Base-by-base conservation (phyloP, 768 basidiomycete species). In the Epithele typhae region DNA sequence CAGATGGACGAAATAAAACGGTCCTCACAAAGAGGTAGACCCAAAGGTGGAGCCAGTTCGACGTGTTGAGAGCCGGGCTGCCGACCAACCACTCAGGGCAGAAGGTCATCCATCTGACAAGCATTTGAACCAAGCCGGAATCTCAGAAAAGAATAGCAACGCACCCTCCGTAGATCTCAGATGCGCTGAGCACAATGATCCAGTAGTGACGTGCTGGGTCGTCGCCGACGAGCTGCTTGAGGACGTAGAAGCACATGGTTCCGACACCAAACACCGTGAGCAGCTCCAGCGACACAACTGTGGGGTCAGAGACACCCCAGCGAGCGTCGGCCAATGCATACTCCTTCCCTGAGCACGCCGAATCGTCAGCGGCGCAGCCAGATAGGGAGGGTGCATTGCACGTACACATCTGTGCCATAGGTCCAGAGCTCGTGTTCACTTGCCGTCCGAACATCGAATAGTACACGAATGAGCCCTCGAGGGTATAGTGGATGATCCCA, bases 41-140 rank as follows among this genome's bases (percentile, higher is more conserved):
- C 87, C 87, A 92, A 43, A 89, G 72, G 59, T 81, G 76, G 30
- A 90, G 65, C 22, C 71, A 67, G 55, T 88, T 87, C 7, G 82
- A 84, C 0, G 78, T 87, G 57, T 85, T 74, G 43, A 92, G 65
- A 61, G 75, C 86, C 0, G 81, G 79, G 57, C 78, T 85, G 17
- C 85, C 87, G 1, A 76, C 81, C 39, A 92, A 67, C 87, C 87
- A 91, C 65, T 91, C 89, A 1, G 89, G 89, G 58, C 81, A 83
- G 66, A 92, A 92, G 3, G 88, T 92, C 89, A 92, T 90, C 82
- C 82, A 90, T 14, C 61, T 63, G 17, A n/a, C 10, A 38, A 14
- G 27, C 27, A 7, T 7, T 7, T 30, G 7, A 30, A 30, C 7
- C 27, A 7, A 14, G 14, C 27, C 14, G 27, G 14, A 30, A 14